Conservation (phyloP, 352 stramenopile species). For the Pythium sp. region DNA sequence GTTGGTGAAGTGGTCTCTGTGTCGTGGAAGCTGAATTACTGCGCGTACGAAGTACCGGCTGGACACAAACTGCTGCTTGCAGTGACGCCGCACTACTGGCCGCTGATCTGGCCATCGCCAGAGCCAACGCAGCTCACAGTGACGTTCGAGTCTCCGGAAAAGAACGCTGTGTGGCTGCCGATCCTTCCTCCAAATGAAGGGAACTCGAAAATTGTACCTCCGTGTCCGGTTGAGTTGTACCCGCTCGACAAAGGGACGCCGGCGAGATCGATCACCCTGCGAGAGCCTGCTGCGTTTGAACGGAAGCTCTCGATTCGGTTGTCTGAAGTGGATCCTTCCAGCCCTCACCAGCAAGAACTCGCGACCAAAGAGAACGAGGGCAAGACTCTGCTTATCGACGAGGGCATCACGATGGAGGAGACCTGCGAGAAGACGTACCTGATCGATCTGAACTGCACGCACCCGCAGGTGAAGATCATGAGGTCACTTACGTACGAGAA, state of each 20-base stretch:
- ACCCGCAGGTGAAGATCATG: slow-evolving; percentile 34
- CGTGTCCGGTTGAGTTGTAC: slow-evolving; percentile 34
- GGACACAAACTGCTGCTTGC: slow-evolving; percentile 36
- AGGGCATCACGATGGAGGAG: slow-evolving; percentile 47
- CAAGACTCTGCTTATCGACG: slow-evolving; percentile 41
- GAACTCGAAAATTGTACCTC: not conserved
- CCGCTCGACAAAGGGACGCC: slow-evolving; percentile 30
- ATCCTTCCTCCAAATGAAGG: slow-evolving; percentile 14
- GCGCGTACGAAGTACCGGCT: slow-evolving; percentile 32
- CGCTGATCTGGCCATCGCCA: slow-evolving; percentile 47
- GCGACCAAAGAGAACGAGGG: slow-evolving; percentile 38
- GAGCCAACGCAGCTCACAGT: slow-evolving; percentile 33
- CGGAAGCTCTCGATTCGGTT: slow-evolving; percentile 31
- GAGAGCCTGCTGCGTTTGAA: slow-evolving; percentile 31
- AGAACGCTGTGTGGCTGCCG: slow-evolving; percentile 36
- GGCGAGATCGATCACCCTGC: slow-evolving; percentile 30
- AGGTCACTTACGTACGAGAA: slow-evolving; percentile 43
- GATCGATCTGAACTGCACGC: slow-evolving; percentile 31
- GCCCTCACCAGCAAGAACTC: slow-evolving; percentile 30
- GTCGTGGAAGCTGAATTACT: slow-evolving; percentile 39
- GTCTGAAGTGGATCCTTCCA: slow-evolving; percentile 32
- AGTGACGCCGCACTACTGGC: slow-evolving; percentile 48
- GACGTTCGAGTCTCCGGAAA: slow-evolving; percentile 15
- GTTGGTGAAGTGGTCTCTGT: slow-evolving; percentile 25
- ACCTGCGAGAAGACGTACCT: slow-evolving; percentile 41